Percentiles rank a stretch among this genome's conserved stretches.
Evolutionary conservation across 208 protist species (phyloP).

Genomic region (Acanthamoeba sp.): DNA sequence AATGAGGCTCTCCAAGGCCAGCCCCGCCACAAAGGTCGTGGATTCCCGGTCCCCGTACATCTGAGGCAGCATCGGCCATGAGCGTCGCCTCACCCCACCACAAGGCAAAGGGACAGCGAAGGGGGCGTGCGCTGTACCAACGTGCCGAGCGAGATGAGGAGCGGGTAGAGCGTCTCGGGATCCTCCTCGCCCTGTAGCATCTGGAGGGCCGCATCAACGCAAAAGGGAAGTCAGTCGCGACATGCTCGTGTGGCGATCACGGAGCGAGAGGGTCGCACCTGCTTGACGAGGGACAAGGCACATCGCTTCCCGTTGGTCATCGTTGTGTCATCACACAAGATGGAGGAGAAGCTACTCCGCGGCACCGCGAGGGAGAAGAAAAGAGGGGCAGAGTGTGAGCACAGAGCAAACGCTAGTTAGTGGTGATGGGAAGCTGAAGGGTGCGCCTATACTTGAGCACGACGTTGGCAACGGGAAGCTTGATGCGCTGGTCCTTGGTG

Average conservation of each 20-base stretch:
- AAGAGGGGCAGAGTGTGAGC: not conserved
- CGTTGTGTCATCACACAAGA: not conserved
- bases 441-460: slow-evolving; percentile 36
- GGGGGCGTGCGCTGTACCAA: not conserved
- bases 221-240: not conserved
- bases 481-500: slow-evolving; percentile 1
- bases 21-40: not conserved
- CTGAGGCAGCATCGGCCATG: no score
- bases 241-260: not conserved
- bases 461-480: slow-evolving; percentile 34
- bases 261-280: not conserved
- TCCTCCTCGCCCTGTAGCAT: slow-evolving; percentile 31
- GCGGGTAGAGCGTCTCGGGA: slow-evolving; percentile 37
- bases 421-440: not conserved
- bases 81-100: no score
- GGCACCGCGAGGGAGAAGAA: not conserved
- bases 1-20: not conserved
- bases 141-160: slow-evolving; percentile 46
- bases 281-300: not conserved
- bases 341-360: not conserved
- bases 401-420: not conserved
- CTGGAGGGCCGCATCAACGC: not conserved
- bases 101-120: no score
- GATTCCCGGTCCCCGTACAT: slow-evolving; percentile 37
- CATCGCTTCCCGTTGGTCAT: not conserved